Percentiles rank a stretch among this genome's conserved stretches.
Evolutionary conservation across 352 stramenopile species (phyloP).

Genomic region (Thraustochytrium sp.): DNA sequence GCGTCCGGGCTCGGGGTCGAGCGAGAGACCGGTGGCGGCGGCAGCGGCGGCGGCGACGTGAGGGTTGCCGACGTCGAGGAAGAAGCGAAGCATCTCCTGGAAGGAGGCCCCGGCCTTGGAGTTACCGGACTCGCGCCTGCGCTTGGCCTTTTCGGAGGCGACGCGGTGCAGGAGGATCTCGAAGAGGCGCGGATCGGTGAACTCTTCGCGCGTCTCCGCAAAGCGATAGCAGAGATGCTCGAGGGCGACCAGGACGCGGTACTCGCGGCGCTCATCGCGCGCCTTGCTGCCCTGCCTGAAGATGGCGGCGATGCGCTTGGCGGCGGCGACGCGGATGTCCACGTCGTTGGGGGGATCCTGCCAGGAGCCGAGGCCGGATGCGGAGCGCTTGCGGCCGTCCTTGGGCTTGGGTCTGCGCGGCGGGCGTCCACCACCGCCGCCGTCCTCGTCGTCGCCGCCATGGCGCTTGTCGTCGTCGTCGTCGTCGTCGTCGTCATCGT

Average conservation of each 20-base stretch:
- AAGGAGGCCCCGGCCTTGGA: neutral
- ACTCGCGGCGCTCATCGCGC: slow-evolving; percentile 14
- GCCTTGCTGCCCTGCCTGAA: slow-evolving; percentile 9
- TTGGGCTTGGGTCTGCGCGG: neutral
- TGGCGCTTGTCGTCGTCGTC: neutral
- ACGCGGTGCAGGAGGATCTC: slow-evolving; percentile 33
- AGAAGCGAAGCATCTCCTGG: slow-evolving; percentile 32
- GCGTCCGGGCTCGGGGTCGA: neutral
- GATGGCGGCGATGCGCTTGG: slow-evolving; percentile 29
- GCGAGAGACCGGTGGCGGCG: neutral
- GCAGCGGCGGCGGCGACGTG: neutral
- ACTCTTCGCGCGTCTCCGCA: slow-evolving; percentile 11
- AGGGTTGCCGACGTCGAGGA: slow-evolving; percentile 13
- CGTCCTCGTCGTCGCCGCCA: neutral
- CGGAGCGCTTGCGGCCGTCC: too few relatives aligned
- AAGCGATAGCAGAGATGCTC: slow-evolving; percentile 28
- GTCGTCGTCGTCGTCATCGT: neutral
- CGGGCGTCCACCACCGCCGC: neutral
- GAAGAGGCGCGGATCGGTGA: neutral
- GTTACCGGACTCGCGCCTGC: slow-evolving; percentile 1
- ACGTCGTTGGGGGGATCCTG: neutral
- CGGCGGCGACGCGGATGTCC: neutral
- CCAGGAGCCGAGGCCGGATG: too few relatives aligned
- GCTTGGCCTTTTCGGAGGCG: slow-evolving; percentile 35
- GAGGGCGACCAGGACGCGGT: slow-evolving; percentile 21